Percentiles rank a stretch among this genome's conserved stretches.
phyloP scores from a whole-genome alignment of 2,329 filamentous ascomycete genomes.

The Aspergillus glaucus region DNA sequence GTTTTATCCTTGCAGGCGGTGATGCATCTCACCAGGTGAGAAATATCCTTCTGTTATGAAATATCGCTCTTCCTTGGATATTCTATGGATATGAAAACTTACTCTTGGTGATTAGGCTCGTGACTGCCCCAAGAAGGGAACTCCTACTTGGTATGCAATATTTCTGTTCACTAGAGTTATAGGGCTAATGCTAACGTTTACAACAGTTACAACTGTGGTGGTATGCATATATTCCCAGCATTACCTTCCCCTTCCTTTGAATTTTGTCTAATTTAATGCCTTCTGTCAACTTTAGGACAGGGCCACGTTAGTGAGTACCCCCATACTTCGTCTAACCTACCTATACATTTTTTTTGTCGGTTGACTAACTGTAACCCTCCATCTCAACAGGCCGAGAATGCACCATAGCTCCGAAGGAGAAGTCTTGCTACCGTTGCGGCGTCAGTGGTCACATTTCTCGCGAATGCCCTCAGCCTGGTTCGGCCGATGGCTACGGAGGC shows the following conservation, averaged over 20 bases:
- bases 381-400: conserved; percentile 70
- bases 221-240: conserved; percentile 43
- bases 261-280: conserved; percentile 5
- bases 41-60: not conserved
- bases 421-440: conserved; percentile 60
- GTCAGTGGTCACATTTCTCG: conserved; percentile 85
- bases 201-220: conserved; percentile 71
- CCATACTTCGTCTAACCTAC: not conserved
- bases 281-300: conserved; percentile 38
- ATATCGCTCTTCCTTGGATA: conserved; percentile 4
- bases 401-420: conserved; percentile 81
- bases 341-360: conserved; percentile 2
- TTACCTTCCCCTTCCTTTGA: not conserved
- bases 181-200: conserved; percentile 5
- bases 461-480: conserved; percentile 52
- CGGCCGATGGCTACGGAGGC: conserved; percentile 40
- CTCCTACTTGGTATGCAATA: conserved; percentile 66
- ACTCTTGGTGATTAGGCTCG: conserved; percentile 54
- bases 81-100: conserved; percentile 11
- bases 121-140: conserved; percentile 78
- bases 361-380: conserved; percentile 5
- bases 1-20: conserved; percentile 53
- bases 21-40: conserved; percentile 68
- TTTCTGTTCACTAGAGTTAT: conserved; percentile 1
- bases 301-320: conserved; percentile 68